phyloP scores from a whole-genome alignment of 1,284 basidiomycete species.

The Moniliella sp. region DNA sequence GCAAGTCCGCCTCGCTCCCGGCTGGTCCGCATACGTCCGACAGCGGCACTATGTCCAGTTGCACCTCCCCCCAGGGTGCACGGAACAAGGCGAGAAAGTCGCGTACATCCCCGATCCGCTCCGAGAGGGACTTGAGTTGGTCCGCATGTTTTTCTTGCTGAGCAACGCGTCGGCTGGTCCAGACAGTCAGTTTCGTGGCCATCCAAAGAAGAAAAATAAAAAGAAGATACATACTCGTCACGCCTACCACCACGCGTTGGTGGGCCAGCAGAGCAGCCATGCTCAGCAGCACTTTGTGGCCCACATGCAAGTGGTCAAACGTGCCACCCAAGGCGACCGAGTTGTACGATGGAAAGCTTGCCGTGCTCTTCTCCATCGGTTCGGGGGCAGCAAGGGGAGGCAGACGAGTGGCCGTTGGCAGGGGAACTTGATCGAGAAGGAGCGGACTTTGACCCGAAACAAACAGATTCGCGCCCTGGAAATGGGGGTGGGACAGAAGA shows the following conservation, averaged over 20 bases:
- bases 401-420: neutral
- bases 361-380: neutral
- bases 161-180: conserved; percentile 52
- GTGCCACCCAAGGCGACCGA: conserved; percentile 48
- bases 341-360: conserved; percentile 4
- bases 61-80: conserved; percentile 5
- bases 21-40: conserved; percentile 26
- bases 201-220: too few species aligned
- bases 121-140: conserved; percentile 48
- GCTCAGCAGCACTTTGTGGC: conserved; percentile 86
- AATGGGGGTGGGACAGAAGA: neutral
- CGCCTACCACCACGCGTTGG: conserved; percentile 64
- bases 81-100: conserved; percentile 14
- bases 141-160: conserved; percentile 49
- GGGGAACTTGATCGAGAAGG: neutral
- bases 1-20: conserved; percentile 14
- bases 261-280: conserved; percentile 63
- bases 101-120: conserved; percentile 16
- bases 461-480: neutral
- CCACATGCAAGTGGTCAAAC: conserved; percentile 89
- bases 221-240: conserved; percentile 39
- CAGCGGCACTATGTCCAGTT: conserved; percentile 15
- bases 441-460: neutral
- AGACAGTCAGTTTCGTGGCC: neutral
- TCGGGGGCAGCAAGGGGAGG: neutral